Percentiles rank a stretch among this genome's conserved stretches.
Evolutionary conservation across 768 basidiomycete species (phyloP).

Genomic region (Boletus rufocinnamomeus): DNA sequence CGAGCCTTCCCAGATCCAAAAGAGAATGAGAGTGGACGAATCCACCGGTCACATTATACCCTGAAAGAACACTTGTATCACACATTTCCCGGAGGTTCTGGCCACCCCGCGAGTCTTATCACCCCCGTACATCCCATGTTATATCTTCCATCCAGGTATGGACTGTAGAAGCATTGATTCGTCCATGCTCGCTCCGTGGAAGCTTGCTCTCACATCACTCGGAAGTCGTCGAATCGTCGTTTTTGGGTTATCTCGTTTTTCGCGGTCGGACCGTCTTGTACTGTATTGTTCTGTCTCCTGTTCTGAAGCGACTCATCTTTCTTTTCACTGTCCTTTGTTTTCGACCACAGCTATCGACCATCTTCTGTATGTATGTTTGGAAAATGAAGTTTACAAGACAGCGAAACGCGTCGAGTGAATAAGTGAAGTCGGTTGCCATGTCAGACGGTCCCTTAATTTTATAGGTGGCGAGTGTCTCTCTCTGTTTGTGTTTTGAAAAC

Average conservation of each 20-base stretch:
- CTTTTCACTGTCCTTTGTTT: slow-evolving; percentile 16
- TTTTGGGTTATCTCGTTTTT: slow-evolving; percentile 37
- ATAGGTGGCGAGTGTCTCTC: slow-evolving; percentile 7
- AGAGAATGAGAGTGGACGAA: slow-evolving; percentile 74
- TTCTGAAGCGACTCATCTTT: slow-evolving; percentile 15
- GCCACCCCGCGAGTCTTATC: slow-evolving; percentile 26
- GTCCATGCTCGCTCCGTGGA: slow-evolving; percentile 31
- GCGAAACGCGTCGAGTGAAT: background rate
- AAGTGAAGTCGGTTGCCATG: slow-evolving; percentile 30
- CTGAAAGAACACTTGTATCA: slow-evolving; percentile 41
- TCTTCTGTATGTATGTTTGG: slow-evolving; percentile 37
- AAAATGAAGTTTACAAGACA: slow-evolving; percentile 21
- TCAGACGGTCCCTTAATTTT: slow-evolving; percentile 26
- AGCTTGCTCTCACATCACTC: slow-evolving; percentile 28
- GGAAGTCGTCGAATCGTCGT: slow-evolving; percentile 34
- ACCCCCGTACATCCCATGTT: slow-evolving; percentile 22
- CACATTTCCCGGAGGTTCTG: slow-evolving; percentile 23
- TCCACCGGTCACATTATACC: slow-evolving; percentile 53
- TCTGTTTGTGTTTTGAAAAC: slow-evolving; percentile 14
- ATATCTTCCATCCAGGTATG: slow-evolving; percentile 32
- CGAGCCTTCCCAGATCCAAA: slow-evolving; percentile 53
- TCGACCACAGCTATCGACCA: slow-evolving; percentile 29
- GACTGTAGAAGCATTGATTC: slow-evolving; percentile 31
- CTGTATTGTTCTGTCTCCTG: slow-evolving; percentile 31
- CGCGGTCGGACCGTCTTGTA: slow-evolving; percentile 39